Evolutionary conservation across 768 basidiomycete genomes (phyloP), one percentile per base, ranked within the genome.

Genomic region (Xanthoconium stramineum): DNA sequence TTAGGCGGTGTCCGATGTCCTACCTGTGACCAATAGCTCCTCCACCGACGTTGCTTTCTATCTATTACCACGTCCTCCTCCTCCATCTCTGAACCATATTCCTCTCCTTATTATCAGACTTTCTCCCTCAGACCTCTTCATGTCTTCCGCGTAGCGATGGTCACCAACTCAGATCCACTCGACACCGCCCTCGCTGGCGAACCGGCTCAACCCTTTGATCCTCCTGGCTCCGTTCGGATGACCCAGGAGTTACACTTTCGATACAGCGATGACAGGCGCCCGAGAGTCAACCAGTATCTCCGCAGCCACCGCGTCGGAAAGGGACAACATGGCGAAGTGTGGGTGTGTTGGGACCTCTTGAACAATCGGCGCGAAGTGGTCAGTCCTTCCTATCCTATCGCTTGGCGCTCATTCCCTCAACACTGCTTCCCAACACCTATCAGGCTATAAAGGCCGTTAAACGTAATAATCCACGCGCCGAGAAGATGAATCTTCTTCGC

Each of bases 321-420:
- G 55, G 95, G 95, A 13, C 90, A 92, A 67, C 94, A 97, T 66
- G 95, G 95, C 47, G 84, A 88, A 65, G 95, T 98, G 58, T 89
- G 84, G 72, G 76, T 89, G 5, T 91, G 90, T 35, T 80, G 66
- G 67, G 81, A 83, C 71, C 77, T 71, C 68, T 74, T 61, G 61
- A 68, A 64, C 65, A 77, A 70, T 67, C 75, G 80, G 68, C 75
- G 81, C 77, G 67, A 72, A 80, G 69, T 80, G 52, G 76, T 78
- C 59, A 69, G 78, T 75, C 40, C 29, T 56, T 48, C 44, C 47
- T 52, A 38, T 52, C 59, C 56, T 24, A 17, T 57, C 56, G 19
- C 42, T 54, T 35, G 6, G 48, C 28, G 32, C 56, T 29, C 47
- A 47, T 47, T 15, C 48, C 39, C 55, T 39, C 61, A 47, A 44